phyloP scores from a whole-genome alignment of 106 monocot genomes.

The Gastrodia elata region DNA sequence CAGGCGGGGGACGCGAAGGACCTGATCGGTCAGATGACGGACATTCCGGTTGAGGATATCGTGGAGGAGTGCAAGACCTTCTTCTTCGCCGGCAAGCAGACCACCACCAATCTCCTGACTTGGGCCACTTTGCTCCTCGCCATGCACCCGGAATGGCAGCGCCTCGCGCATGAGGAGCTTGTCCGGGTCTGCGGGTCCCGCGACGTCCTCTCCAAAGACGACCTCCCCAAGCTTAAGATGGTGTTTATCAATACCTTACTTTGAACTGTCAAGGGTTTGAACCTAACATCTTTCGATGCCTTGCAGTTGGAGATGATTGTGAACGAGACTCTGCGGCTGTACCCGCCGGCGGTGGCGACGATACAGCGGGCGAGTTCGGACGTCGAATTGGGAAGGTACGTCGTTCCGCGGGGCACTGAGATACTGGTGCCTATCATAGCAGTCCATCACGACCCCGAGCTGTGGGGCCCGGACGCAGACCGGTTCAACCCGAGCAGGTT shows the following conservation, averaged over 20 bases:
- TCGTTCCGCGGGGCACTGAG: slow-evolving; percentile 56
- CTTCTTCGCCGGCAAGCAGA: slow-evolving; percentile 95
- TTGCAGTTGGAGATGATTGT: slow-evolving; percentile 76
- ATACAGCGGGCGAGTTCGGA: slow-evolving; percentile 47
- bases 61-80: slow-evolving; percentile 97
- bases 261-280: not conserved
- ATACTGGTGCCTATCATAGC: slow-evolving; percentile 69
- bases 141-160: slow-evolving; percentile 93
- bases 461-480: slow-evolving; percentile 60
- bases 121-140: slow-evolving; percentile 78
- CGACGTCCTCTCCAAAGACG: slow-evolving; percentile 49
- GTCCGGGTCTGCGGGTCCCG: slow-evolving; percentile 52
- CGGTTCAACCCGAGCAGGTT: slow-evolving; percentile 60
- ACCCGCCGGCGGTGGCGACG: slow-evolving; percentile 79
- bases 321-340: slow-evolving; percentile 67
- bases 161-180: slow-evolving; percentile 62
- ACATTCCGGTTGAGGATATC: slow-evolving; percentile 36
- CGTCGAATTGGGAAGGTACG: slow-evolving; percentile 36
- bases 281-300: not conserved
- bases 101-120: slow-evolving; percentile 83
- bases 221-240: slow-evolving; percentile 75
- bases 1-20: slow-evolving; percentile 25
- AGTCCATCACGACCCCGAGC: slow-evolving; percentile 51
- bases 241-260: slow-evolving; percentile 18
- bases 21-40: slow-evolving; percentile 62